phyloP scores from a whole-genome alignment of 139 green algal species.

The Coelastrella sp. region DNA sequence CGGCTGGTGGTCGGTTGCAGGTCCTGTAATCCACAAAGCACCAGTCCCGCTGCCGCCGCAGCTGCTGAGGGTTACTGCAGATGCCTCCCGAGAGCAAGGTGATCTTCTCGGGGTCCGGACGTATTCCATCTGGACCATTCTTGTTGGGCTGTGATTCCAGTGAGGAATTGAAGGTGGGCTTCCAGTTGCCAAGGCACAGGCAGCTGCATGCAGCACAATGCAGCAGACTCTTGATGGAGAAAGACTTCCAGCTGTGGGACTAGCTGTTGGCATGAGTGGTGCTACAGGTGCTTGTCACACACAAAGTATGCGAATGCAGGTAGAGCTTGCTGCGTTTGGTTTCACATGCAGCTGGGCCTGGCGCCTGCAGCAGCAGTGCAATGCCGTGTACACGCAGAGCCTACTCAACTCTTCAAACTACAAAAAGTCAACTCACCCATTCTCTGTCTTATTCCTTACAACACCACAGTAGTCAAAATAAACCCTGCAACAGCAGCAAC shows the following conservation, averaged over 20 bases:
- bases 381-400: background rate
- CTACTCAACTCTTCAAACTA: background rate
- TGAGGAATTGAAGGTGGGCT: constrained; percentile 4
- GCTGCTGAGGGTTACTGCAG: background rate
- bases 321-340: background rate
- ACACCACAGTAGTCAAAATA: constrained; percentile 24
- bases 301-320: background rate
- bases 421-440: background rate
- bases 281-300: background rate
- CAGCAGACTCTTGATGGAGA: background rate
- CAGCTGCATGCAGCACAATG: background rate
- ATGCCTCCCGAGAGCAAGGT: background rate
- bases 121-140: background rate
- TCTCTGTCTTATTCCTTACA: constrained; percentile 10
- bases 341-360: no score
- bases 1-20: background rate
- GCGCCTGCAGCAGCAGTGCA: background rate
- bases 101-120: background rate
- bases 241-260: no score
- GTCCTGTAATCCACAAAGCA: constrained; percentile 4
- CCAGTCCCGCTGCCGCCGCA: background rate
- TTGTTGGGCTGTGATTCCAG: background rate
- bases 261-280: no score
- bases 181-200: constrained; percentile 19
- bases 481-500: background rate